Base-by-base conservation (phyloP, 208 protist species). In the Blechomonas ayalai region DNA sequence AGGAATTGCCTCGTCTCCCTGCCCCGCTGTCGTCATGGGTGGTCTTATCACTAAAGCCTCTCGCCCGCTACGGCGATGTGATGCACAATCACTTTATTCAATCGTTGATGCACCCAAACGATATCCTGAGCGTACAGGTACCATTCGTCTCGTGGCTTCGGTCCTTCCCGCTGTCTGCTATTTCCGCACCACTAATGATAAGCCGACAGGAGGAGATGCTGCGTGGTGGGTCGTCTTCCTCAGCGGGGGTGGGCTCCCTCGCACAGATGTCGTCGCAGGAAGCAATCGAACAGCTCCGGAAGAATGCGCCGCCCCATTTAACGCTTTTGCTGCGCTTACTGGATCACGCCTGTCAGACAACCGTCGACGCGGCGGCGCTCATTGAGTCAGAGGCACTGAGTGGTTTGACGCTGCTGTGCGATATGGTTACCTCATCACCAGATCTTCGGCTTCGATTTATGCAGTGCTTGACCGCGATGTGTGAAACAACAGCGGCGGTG, bases 151-250 rank as follows among this genome's bases (percentile, higher is more conserved):
- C 44, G 27, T 87, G 73, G 57, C 59, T 83, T 29, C 61, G 43
- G 28, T 39, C 63, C 1, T 89, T 89, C 44, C 85, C 85, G 0
- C 59, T 90, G 4, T 71, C 60, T 1, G 63, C 68, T 20, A 43
- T 94, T 44, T 84, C 63, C 43, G 62, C 67, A 13, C 79, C 78
- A 13, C 55, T 93, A 19, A 93, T 93, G 85, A 65, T 86, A 39
- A 67, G 84, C 55, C 67, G 67, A 23, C 74, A 90, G 27, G 69
- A 86, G 46, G 58, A 71, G 42, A 23, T 68, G n/a, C 29, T 45
- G 36, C 28, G 46, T 45, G 54, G 24, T 25, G 16, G 54, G 48
- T 33, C 38, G 25, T n/a, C 43, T 37, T 15, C 38, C 33, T 18
- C 10, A 8, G 23, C 31, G 44, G 41, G 28, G 13, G 57, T 38